Conservation (phyloP, 2,329 filamentous ascomycete species). For the Sporothrix variecibatus region DNA sequence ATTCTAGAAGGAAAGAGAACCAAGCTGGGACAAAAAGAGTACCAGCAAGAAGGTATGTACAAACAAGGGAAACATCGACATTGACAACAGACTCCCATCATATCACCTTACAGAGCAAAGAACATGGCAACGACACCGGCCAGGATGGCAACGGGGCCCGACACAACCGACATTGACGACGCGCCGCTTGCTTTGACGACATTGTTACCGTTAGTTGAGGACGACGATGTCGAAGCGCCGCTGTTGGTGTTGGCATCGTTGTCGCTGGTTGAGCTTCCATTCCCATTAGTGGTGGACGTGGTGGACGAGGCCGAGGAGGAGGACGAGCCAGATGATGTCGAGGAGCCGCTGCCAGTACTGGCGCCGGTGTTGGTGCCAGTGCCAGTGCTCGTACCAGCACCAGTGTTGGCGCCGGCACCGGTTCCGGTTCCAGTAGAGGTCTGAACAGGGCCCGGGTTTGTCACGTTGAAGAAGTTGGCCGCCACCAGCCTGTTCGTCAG, state of each 20-base stretch:
- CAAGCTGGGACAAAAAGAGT: background rate
- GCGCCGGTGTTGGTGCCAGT: background rate
- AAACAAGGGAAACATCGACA: background rate
- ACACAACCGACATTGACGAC: background rate
- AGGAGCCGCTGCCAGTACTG: background rate
- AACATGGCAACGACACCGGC: background rate
- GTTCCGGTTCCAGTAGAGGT: no score
- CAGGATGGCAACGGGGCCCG: background rate
- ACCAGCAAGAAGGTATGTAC: constrained; percentile 2
- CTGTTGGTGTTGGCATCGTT: background rate
- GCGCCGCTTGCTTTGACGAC: background rate
- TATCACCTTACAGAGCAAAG: background rate
- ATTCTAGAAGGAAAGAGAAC: background rate
- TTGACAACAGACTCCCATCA: background rate
- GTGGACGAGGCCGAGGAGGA: background rate
- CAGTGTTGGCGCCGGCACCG: background rate
- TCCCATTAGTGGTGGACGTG: background rate
- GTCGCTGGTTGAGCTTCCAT: background rate
- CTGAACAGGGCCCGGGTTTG: constrained; percentile 39
- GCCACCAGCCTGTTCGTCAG: constrained; percentile 40
- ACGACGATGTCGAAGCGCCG: background rate
- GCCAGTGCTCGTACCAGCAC: background rate
- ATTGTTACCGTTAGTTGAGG: background rate
- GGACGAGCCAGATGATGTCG: background rate
- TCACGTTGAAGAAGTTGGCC: constrained; percentile 44